Percentiles rank a stretch among this genome's conserved stretches.
These are phyloP conservation scores for Gossypium gossypioides DNA, from an alignment of 441 rosid species.

Conservation along the genomic window DNA sequence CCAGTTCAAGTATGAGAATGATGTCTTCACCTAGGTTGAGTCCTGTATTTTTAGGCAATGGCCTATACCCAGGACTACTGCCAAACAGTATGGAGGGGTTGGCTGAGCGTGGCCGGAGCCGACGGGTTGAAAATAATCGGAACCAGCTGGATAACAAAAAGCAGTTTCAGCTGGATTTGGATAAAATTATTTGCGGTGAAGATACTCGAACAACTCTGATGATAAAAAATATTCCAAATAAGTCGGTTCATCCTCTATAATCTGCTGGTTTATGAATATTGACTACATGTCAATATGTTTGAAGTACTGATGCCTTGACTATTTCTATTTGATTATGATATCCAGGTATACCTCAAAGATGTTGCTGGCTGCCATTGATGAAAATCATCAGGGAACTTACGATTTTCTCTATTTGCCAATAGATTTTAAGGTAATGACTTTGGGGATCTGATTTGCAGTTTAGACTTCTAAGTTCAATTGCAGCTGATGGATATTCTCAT, in stretches of 20 bases:
- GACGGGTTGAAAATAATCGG: conserved; percentile 58
- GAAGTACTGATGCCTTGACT: neutral
- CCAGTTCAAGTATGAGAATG: conserved; percentile 60
- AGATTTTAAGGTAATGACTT: conserved; percentile 72
- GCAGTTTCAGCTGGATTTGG: conserved; percentile 91
- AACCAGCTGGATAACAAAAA: conserved; percentile 69
- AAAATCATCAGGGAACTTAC: conserved; percentile 67
- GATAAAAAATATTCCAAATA: conserved; percentile 98
- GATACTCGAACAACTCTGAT: conserved; percentile 87
- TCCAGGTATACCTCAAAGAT: conserved; percentile 89
- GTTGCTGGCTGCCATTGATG: conserved; percentile 92
- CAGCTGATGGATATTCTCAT: conserved; percentile 10
- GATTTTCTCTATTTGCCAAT: conserved; percentile 91
- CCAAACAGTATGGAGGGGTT: conserved; percentile 53
- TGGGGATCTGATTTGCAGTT: neutral
- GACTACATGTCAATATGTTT: neutral
- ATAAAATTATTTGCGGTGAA: conserved; percentile 64
- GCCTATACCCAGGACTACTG: conserved; percentile 47
- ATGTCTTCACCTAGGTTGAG: conserved; percentile 67
- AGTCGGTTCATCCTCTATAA: conserved; percentile 37
- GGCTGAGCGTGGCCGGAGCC: conserved; percentile 53
- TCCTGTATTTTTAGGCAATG: conserved; percentile 53
- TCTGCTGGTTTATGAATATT: neutral
- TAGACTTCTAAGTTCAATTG: neutral
- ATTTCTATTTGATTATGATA: conserved; percentile 14